Conservation (phyloP, 495 filamentous ascomycete genomes). For the Aspergillus conjunctus region DNA sequence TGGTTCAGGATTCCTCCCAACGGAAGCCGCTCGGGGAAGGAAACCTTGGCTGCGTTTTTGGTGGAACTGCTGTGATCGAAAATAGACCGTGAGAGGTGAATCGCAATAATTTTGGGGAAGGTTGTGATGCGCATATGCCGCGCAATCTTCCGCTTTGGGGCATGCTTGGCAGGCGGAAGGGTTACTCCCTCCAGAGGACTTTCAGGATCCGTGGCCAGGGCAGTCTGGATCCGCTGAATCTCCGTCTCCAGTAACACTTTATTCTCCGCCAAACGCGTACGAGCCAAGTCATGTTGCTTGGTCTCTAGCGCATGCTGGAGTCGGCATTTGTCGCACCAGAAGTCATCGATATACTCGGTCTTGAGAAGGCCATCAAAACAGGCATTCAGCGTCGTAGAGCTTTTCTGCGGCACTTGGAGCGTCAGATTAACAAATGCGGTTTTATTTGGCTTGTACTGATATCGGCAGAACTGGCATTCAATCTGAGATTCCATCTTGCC, state of each 20-base stretch:
- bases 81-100: constrained; percentile 92
- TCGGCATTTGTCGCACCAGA: constrained; percentile 89
- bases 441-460: constrained; percentile 78
- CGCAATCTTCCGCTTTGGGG: constrained; percentile 81
- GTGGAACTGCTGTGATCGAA: constrained; percentile 77
- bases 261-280: constrained; percentile 47
- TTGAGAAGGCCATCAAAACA: constrained; percentile 96
- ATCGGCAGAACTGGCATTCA: constrained; percentile 85
- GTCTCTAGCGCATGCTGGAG: constrained; percentile 72
- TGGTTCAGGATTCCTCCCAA: constrained; percentile 78
- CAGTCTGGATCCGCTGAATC: constrained; percentile 57
- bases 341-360: constrained; percentile 94
- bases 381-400: constrained; percentile 62
- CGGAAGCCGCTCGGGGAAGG: constrained; percentile 81
- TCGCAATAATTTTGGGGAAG: constrained; percentile 85
- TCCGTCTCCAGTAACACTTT: constrained; percentile 55
- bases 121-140: constrained; percentile 80
- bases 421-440: constrained; percentile 92
- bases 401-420: constrained; percentile 82
- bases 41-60: constrained; percentile 92
- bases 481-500: constrained; percentile 88
- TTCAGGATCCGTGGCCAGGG: constrained; percentile 79
- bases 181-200: constrained; percentile 66
- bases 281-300: constrained; percentile 51
- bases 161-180: constrained; percentile 70